phyloP scores from a whole-genome alignment of 805 yeast genomes.

The Kregervanrija delftensis region DNA sequence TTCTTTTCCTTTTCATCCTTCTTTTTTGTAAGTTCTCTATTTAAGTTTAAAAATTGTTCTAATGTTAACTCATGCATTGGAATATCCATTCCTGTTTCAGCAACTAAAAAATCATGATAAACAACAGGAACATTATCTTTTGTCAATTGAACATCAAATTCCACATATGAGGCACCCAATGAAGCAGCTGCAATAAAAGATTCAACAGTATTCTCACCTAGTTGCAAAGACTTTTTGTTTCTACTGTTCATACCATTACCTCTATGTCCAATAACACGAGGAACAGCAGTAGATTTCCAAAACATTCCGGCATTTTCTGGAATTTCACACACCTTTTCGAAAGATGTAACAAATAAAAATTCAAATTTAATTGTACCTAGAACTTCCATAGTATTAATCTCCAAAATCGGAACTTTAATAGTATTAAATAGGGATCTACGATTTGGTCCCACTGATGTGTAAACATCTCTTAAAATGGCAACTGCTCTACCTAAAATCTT shows the following conservation, averaged over 20 bases:
- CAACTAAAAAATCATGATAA: constrained; percentile 89
- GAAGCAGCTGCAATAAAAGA: constrained; percentile 95
- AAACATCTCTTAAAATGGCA: constrained; percentile 55
- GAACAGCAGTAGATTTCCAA: constrained; percentile 84
- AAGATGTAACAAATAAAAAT: constrained; percentile 63
- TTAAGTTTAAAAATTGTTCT: constrained; percentile 74
- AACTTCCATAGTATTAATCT: constrained; percentile 60
- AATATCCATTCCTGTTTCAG: constrained; percentile 91
- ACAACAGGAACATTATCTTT: constrained; percentile 88
- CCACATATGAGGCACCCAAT: constrained; percentile 92
- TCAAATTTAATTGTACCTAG: constrained; percentile 78
- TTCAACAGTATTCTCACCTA: constrained; percentile 94
- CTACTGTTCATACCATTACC: constrained; percentile 86
- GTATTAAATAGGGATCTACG: constrained; percentile 60
- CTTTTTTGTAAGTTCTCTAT: constrained; percentile 19
- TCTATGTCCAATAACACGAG: constrained; percentile 92
- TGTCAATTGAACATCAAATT: constrained; percentile 92
- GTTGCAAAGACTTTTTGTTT: constrained; percentile 68
- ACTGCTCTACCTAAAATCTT: constrained; percentile 78
- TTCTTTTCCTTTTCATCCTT: constrained; percentile 8
- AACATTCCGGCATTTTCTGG: constrained; percentile 68
- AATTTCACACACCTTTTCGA: constrained; percentile 60
- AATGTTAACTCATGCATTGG: constrained; percentile 91
- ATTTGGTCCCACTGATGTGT: constrained; percentile 61
- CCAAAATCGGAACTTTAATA: constrained; percentile 71